Percentiles rank a stretch among this genome's conserved stretches.
These are phyloP conservation scores for Isabelozyma pseudorhagii DNA, from an alignment of 805 yeast species.

Conservation along the genomic window DNA sequence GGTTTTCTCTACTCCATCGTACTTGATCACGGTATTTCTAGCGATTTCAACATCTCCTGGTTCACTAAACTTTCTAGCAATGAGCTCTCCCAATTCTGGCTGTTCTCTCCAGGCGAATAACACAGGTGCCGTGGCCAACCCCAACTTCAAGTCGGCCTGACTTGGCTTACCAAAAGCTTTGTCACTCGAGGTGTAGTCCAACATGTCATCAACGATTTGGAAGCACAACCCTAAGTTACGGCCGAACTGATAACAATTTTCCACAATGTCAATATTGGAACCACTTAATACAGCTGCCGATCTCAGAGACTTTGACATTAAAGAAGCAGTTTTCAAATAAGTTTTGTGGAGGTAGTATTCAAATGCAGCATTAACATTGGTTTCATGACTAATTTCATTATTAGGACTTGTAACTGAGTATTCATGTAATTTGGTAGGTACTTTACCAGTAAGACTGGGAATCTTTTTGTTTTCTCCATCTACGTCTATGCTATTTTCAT, in stretches of 20 bases:
- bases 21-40: conserved; percentile 63
- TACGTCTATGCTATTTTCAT: conserved; percentile 45
- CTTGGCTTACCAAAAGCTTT: conserved; percentile 90
- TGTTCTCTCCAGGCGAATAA: conserved; percentile 89
- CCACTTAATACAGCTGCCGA: conserved; percentile 93
- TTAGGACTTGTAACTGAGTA: conserved; percentile 42
- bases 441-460: conserved; percentile 61
- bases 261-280: conserved; percentile 69
- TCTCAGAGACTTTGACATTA: conserved; percentile 90
- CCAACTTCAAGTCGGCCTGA: conserved; percentile 90
- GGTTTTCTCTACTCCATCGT: conserved; percentile 76
- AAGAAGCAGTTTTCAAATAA: conserved; percentile 88
- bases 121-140: conserved; percentile 96
- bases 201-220: conserved; percentile 93
- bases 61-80: conserved; percentile 74
- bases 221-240: conserved; percentile 91
- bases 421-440: conserved; percentile 60
- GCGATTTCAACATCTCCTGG: conserved; percentile 88
- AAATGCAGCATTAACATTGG: conserved; percentile 82
- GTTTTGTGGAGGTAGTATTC: conserved; percentile 95
- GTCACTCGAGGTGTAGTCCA: conserved; percentile 89
- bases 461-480: conserved; percentile 43
- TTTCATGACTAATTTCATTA: conserved; percentile 51
- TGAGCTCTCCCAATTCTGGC: conserved; percentile 80
- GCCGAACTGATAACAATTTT: conserved; percentile 86